Base-by-base conservation (phyloP, 352 stramenopile genomes). In the Pythium diclinum region DNA sequence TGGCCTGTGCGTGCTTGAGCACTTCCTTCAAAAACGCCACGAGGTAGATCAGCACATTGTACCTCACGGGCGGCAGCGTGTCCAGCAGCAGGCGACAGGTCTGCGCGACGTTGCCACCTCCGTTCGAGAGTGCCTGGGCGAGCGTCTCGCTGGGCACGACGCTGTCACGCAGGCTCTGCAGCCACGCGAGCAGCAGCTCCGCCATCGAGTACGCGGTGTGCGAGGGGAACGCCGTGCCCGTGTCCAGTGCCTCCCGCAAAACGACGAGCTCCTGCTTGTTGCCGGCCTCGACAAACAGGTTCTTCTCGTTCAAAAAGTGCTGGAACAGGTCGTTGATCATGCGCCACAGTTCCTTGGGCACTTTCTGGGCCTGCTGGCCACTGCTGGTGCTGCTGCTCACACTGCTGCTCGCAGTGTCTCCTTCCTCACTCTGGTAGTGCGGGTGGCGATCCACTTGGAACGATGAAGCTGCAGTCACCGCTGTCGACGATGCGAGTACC, bases 21-120 rank as follows among this genome's bases (percentile, higher is more conserved):
- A 98, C 76, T 78, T 99, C 94, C 48, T 96, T 90, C 57, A 99
- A 89, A 63, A 99, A 99, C 1, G 94, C 96, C 25, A 99, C 83
- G 25, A 99, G 71, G 70, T 99, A 99, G 14, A 99, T 91, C 48
- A 99, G 94, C 7, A 97, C 84, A 74, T 99, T 99, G 80, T 98
- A 99, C 25, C 95, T 78, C 60, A 98, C 87, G 9, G 95, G 91
- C 19, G 93, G 78, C n/a, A 99, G 77, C n/a, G 69, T 68, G 57
- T 94, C 82, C 2, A 96, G 60, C 14, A 94, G 62, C 2, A 75
- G 53, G 23, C 76, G 73, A 61, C 80, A 89, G 74, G 88, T 73
- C 83, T 97, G 78, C 69, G 85, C 63, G 77, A 89, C 74, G 89
- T 95, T 84, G 80, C 90, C 79, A 28, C 77, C 78, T 0, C 71